These are phyloP conservation scores for Limonium bicolor DNA, from an alignment of 148 eudicot genomes.

Conservation along the genomic window DNA sequence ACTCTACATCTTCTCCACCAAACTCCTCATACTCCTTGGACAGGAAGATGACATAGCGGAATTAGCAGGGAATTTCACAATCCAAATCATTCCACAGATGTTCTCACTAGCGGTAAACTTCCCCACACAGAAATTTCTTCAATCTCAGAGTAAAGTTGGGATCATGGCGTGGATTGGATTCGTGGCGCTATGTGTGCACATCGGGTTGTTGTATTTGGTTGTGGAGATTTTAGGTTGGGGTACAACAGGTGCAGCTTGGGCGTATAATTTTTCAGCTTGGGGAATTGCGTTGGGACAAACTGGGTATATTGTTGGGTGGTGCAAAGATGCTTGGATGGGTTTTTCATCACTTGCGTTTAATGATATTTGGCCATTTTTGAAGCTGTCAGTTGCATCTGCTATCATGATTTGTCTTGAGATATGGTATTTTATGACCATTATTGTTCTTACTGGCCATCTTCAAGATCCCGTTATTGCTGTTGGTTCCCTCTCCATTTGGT, in stretches of 20 bases:
- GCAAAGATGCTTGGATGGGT: constrained; percentile 75
- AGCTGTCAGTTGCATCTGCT: constrained; percentile 73
- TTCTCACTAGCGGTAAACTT: constrained; percentile 81
- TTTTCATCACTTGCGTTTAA: constrained; percentile 70
- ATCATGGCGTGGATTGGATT: constrained; percentile 73
- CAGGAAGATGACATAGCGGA: constrained; percentile 62
- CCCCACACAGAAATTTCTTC: constrained; percentile 80
- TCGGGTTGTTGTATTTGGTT: constrained; percentile 37
- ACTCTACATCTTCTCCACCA: constrained; percentile 54
- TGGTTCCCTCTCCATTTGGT: constrained; percentile 95
- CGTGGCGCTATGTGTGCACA: constrained; percentile 45
- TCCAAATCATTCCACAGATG: constrained; percentile 77
- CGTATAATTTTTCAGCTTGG: constrained; percentile 78
- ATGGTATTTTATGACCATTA: constrained; percentile 95
- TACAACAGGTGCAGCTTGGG: constrained; percentile 57
- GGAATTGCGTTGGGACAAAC: constrained; percentile 58
- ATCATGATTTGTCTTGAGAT: constrained; percentile 89
- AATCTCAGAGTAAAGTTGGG: constrained; percentile 70
- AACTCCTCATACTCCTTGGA: constrained; percentile 53
- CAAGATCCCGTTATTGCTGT: constrained; percentile 73
- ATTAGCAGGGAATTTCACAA: constrained; percentile 54
- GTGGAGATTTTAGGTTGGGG: constrained; percentile 70
- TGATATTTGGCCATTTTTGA: constrained; percentile 65
- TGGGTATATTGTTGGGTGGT: constrained; percentile 60
- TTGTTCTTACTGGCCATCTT: constrained; percentile 96